These are phyloP conservation scores for Petrea volubilis DNA, from an alignment of 257 asterid species.

Conservation along the genomic window DNA sequence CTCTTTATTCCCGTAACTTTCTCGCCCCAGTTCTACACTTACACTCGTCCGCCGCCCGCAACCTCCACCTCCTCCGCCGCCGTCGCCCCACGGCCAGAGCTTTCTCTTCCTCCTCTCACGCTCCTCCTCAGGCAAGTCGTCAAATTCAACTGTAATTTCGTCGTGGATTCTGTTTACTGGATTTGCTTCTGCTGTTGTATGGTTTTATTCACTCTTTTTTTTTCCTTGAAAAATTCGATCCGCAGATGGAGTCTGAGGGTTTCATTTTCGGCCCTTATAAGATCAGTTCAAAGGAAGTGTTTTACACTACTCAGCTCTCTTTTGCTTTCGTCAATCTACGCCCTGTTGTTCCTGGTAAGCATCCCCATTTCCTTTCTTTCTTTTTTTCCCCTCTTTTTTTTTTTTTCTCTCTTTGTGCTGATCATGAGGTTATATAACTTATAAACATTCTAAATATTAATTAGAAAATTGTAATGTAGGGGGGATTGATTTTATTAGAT, in stretches of 20 bases:
- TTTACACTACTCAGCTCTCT: constrained; percentile 66
- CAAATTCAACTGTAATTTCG: background rate
- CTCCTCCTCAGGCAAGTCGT: constrained; percentile 26
- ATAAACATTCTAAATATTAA: too few species aligned
- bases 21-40: constrained; percentile 22
- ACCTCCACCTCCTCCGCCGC: too few species aligned
- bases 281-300: constrained; percentile 65
- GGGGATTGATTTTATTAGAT: too few species aligned
- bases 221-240: background rate
- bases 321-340: constrained; percentile 88
- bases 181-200: background rate
- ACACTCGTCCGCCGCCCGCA: constrained; percentile 6
- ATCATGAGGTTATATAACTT: background rate
- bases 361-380: background rate
- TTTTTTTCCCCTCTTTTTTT: background rate
- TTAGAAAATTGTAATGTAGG: too few species aligned
- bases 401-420: background rate
- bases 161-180: background rate
- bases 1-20: too few species aligned
- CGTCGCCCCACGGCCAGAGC: constrained; percentile 21
- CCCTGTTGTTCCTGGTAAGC: constrained; percentile 80
- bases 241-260: constrained; percentile 62
- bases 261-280: constrained; percentile 71
- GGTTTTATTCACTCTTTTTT: background rate
- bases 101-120: constrained; percentile 21